Conservation (phyloP, 1,284 basidiomycete genomes). For the Rhodotorula sp. region DNA sequence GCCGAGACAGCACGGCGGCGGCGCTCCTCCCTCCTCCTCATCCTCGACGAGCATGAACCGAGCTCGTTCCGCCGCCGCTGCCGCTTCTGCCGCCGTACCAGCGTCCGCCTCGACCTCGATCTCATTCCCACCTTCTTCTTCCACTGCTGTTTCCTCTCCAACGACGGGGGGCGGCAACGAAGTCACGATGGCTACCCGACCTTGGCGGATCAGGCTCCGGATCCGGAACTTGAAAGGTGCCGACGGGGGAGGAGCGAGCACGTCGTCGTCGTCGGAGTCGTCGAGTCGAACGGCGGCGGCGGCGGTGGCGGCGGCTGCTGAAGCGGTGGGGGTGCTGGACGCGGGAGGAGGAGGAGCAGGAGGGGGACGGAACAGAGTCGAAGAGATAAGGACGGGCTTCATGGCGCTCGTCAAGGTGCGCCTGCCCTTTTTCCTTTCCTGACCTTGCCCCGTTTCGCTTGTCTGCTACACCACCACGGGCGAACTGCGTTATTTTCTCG, state of each 20-base stretch:
- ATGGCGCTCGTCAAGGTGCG: constrained; percentile 78
- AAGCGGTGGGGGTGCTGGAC: neutral
- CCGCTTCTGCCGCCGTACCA: too few relatives aligned
- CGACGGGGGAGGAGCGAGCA: neutral
- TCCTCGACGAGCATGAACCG: too few relatives aligned
- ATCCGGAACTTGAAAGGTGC: neutral
- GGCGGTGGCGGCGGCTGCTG: neutral
- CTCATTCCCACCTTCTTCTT: too few relatives aligned
- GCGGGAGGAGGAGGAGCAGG: too few relatives aligned
- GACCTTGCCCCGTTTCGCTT: too few relatives aligned
- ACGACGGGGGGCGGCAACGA: neutral
- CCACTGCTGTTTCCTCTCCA: too few relatives aligned
- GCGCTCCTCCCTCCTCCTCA: too few relatives aligned
- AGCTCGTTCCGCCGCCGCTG: too few relatives aligned
- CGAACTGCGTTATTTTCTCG: too few relatives aligned
- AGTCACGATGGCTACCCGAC: neutral
- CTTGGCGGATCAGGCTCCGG: neutral
- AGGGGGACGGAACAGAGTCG: constrained; percentile 54
- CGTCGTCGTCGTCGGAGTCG: neutral
- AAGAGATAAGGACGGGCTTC: constrained; percentile 83
- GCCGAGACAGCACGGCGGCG: too few relatives aligned
- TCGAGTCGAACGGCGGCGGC: neutral
- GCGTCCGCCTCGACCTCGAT: too few relatives aligned
- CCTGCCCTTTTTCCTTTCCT: neutral
- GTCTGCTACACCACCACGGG: too few relatives aligned